Evolutionary conservation across 805 yeast genomes (phyloP).

Genomic region (Cyberlindnera sargentensis): DNA sequence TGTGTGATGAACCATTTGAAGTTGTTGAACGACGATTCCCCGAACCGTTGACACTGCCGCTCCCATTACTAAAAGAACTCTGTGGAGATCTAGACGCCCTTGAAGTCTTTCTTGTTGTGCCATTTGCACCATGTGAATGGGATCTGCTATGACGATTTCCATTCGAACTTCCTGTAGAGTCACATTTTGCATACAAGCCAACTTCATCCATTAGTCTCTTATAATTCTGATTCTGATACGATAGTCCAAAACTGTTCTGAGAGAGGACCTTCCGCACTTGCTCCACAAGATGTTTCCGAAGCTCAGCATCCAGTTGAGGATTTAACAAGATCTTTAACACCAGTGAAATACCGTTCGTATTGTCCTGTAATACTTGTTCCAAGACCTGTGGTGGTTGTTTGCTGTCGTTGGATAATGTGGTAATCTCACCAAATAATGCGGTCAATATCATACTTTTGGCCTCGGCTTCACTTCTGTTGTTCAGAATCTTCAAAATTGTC

Average conservation of each 20-base stretch:
- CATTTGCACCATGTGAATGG: slow-evolving; percentile 15
- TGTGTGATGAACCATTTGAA: slow-evolving; percentile 1
- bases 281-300: slow-evolving; percentile 49
- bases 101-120: not conserved
- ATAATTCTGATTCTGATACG: slow-evolving; percentile 49
- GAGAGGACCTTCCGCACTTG: slow-evolving; percentile 59
- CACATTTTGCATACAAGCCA: slow-evolving; percentile 41
- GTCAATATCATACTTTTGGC: slow-evolving; percentile 57
- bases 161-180: slow-evolving; percentile 3
- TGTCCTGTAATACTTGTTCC: slow-evolving; percentile 57
- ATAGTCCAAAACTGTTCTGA: slow-evolving; percentile 46
- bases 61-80: not conserved
- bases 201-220: slow-evolving; percentile 89
- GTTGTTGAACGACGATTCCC: not conserved
- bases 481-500: slow-evolving; percentile 72
- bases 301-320: slow-evolving; percentile 52
- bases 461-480: slow-evolving; percentile 55
- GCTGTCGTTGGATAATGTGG: slow-evolving; percentile 11
- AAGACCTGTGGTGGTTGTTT: slow-evolving; percentile 40
- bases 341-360: slow-evolving; percentile 66
- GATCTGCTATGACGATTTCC: slow-evolving; percentile 17
- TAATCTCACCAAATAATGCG: slow-evolving; percentile 50
- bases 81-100: too few species aligned
- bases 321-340: slow-evolving; percentile 72
- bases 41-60: slow-evolving; percentile 8